A percentile compares a stretch with the other conserved stretches of the same genome.
Conservation (phyloP, 2,329 filamentous ascomycete genomes). For the Penicillium sp. region DNA sequence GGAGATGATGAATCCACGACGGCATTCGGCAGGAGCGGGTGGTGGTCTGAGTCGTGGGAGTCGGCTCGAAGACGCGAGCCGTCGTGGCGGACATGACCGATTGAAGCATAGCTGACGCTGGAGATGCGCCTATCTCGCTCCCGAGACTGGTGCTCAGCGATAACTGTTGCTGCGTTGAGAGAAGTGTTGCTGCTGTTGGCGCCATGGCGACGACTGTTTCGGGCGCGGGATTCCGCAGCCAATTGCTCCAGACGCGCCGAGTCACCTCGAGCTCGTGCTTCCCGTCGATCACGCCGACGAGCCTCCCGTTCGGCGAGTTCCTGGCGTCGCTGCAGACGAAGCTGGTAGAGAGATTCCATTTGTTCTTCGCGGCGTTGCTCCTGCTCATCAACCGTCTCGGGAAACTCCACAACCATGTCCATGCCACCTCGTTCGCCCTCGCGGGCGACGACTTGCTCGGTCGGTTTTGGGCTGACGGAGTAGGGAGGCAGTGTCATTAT, state of each 20-base stretch:
- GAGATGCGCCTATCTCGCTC: slow-evolving; percentile 46
- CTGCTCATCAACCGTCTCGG: slow-evolving; percentile 74
- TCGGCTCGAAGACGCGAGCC: slow-evolving; percentile 48
- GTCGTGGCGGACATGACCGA: slow-evolving; percentile 51
- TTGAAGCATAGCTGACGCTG: slow-evolving; percentile 48
- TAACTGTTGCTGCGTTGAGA: slow-evolving; percentile 35
- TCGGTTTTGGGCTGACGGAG: slow-evolving; percentile 66
- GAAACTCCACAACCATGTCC: slow-evolving; percentile 83
- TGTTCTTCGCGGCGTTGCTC: slow-evolving; percentile 78
- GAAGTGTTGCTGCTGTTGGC: slow-evolving; percentile 39
- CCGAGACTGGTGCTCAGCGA: slow-evolving; percentile 46
- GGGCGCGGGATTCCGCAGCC: slow-evolving; percentile 52
- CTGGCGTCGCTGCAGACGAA: slow-evolving; percentile 71
- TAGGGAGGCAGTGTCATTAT: slow-evolving; percentile 92
- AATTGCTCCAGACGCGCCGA: slow-evolving; percentile 65
- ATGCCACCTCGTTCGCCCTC: slow-evolving; percentile 91
- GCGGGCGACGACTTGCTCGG: slow-evolving; percentile 78
- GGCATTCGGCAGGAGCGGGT: slow-evolving; percentile 44
- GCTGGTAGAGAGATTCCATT: slow-evolving; percentile 91
- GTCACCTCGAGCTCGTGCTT: slow-evolving; percentile 72
- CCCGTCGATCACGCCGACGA: slow-evolving; percentile 65
- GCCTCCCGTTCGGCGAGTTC: slow-evolving; percentile 77
- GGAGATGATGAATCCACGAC: slow-evolving; percentile 31
- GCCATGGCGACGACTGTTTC: slow-evolving; percentile 22
- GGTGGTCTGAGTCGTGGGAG: slow-evolving; percentile 48